These are phyloP conservation scores for Pseudognaphalium luteoalbum DNA, from an alignment of 129 eudicot genomes.

Conservation along the genomic window DNA sequence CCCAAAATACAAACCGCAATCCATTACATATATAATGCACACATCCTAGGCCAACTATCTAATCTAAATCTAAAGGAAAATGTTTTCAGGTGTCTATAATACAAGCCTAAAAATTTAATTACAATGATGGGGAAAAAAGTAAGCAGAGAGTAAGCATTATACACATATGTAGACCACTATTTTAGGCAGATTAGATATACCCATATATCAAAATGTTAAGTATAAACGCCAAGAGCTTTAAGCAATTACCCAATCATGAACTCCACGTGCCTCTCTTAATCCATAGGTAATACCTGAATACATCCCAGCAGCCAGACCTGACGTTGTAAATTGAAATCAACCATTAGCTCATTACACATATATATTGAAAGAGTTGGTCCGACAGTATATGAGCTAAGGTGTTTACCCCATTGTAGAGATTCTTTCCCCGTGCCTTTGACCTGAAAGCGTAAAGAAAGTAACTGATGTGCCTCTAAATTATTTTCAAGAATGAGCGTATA, in stretches of 20 bases:
- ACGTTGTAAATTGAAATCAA: background rate
- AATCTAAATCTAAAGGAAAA: background rate
- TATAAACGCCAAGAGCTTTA: background rate
- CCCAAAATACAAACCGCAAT: background rate
- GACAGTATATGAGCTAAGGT: background rate
- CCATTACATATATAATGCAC: background rate
- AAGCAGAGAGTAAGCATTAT: too few species aligned
- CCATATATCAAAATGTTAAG: background rate
- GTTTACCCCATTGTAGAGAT: slow-evolving; percentile 86
- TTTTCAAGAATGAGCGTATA: background rate
- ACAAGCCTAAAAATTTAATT: too few species aligned
- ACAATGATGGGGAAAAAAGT: too few species aligned
- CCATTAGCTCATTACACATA: background rate
- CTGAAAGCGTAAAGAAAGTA: slow-evolving; percentile 30
- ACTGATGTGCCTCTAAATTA: background rate
- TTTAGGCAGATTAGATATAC: too few species aligned
- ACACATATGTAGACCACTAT: too few species aligned
- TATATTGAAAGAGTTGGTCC: background rate
- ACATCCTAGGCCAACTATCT: background rate
- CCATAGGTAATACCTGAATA: slow-evolving; percentile 94
- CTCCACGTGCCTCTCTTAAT: slow-evolving; percentile 81
- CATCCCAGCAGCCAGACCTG: slow-evolving; percentile 89
- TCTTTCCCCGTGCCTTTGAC: slow-evolving; percentile 77
- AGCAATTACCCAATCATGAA: slow-evolving; percentile 83
- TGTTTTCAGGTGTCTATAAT: background rate